Evolutionary conservation across 371 early-diverging fungal genomes (phyloP).

Genomic region (Gilbertella persicaria): DNA sequence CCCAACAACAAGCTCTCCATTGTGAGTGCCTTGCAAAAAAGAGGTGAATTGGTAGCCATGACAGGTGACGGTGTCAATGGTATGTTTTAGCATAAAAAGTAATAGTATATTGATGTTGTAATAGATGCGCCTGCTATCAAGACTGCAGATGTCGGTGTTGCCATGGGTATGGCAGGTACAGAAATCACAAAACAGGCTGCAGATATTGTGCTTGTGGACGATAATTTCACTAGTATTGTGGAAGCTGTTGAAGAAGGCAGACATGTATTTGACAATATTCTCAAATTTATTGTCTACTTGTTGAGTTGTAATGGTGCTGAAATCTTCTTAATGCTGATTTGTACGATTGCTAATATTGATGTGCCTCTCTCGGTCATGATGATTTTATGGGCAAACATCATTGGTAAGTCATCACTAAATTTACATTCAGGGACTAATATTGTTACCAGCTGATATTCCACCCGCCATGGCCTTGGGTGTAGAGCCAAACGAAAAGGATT

Average conservation of each 20-base stretch:
- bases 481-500: conserved; percentile 75
- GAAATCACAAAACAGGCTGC: conserved; percentile 90
- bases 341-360: conserved; percentile 42
- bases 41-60: conserved; percentile 75
- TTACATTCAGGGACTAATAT: too few relatives aligned
- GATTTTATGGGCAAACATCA: conserved; percentile 53
- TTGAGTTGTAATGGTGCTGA: conserved; percentile 83
- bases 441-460: conserved; percentile 65
- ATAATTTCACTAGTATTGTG: conserved; percentile 82
- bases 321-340: conserved; percentile 64
- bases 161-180: conserved; percentile 88
- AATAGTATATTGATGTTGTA: conserved; percentile 34
- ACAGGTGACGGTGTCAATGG: conserved; percentile 89
- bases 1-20: conserved; percentile 98
- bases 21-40: conserved; percentile 87
- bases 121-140: conserved; percentile 93
- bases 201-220: conserved; percentile 82
- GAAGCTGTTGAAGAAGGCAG: conserved; percentile 79
- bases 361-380: conserved; percentile 54
- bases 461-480: conserved; percentile 81
- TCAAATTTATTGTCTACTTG: conserved; percentile 86
- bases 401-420: conserved; percentile 26
- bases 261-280: conserved; percentile 85
- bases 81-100: conserved; percentile 1
- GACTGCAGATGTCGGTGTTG: conserved; percentile 89